Evolutionary conservation across 2,329 filamentous ascomycete species (phyloP).

Genomic region (Colletotrichum musicola): DNA sequence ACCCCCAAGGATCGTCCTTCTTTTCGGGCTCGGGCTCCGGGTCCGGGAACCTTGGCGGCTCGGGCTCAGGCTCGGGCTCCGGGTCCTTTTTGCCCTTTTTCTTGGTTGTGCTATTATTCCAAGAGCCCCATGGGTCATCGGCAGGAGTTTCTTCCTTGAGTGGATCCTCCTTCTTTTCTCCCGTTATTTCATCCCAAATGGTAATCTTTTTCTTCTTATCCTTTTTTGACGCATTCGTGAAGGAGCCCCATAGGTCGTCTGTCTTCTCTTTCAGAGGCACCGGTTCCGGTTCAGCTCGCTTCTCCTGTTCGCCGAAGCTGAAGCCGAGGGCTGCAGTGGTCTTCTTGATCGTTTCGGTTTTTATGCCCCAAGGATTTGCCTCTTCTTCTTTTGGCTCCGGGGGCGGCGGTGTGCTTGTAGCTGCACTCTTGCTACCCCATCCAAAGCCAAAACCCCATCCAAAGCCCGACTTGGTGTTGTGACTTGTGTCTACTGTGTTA

Average conservation of each 20-base stretch:
- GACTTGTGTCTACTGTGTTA: conserved; percentile 53
- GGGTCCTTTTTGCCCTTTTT: conserved; percentile 59
- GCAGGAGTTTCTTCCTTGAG: conserved; percentile 43
- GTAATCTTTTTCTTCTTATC: conserved; percentile 56
- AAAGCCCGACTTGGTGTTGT: conserved; percentile 62
- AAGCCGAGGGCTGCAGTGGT: conserved; percentile 60
- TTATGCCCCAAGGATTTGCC: conserved; percentile 63
- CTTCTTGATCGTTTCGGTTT: conserved; percentile 64
- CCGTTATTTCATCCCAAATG: conserved; percentile 51
- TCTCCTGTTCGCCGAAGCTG: conserved; percentile 56
- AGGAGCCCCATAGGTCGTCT: conserved; percentile 50
- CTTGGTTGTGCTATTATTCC: conserved; percentile 50
- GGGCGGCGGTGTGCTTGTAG: conserved; percentile 45
- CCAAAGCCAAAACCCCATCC: conserved; percentile 65
- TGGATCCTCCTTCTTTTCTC: conserved; percentile 48
- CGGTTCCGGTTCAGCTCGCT: conserved; percentile 23
- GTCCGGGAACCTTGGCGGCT: conserved; percentile 37
- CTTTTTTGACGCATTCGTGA: conserved; percentile 53
- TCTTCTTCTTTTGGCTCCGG: conserved; percentile 57
- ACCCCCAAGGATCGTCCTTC: conserved; percentile 42
- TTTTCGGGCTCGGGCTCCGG: conserved; percentile 42
- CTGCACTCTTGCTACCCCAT: conserved; percentile 48
- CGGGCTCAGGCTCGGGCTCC: conserved; percentile 45
- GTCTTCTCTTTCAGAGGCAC: conserved; percentile 50
- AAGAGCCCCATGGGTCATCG: conserved; percentile 45